Conservation (phyloP, 108 stramenopile genomes). For the Skeletonema potamos region DNA sequence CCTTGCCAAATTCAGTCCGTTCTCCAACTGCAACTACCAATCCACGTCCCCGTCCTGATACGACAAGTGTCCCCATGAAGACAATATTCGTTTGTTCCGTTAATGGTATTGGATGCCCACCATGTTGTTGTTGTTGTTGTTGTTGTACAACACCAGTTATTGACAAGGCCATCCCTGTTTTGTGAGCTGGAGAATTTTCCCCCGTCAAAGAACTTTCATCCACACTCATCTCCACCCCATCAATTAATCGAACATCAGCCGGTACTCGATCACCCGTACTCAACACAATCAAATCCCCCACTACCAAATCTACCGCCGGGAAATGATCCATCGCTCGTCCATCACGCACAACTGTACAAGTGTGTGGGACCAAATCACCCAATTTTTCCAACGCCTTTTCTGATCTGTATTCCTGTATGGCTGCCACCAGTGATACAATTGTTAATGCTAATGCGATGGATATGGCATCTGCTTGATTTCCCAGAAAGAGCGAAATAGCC, state of each 20-base stretch:
- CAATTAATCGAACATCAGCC: conserved; percentile 93
- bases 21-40: conserved; percentile 89
- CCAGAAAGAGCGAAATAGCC: conserved; percentile 72
- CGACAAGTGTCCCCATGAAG: conserved; percentile 94
- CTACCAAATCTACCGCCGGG: conserved; percentile 86
- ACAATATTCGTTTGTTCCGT: conserved; percentile 88
- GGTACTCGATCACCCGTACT: conserved; percentile 92
- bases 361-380: conserved; percentile 83
- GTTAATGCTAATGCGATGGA: conserved; percentile 89
- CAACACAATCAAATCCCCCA: conserved; percentile 93
- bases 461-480: conserved; percentile 90
- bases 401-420: conserved; percentile 93
- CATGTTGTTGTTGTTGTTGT: neutral
- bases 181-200: conserved; percentile 84
- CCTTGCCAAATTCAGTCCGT: conserved; percentile 91
- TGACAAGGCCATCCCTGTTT: conserved; percentile 50
- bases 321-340: conserved; percentile 68
- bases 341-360: conserved; percentile 83
- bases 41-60: conserved; percentile 85
- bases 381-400: conserved; percentile 92
- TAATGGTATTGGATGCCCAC: conserved; percentile 42
- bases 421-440: conserved; percentile 93
- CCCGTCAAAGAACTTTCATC: conserved; percentile 94
- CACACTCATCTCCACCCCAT: conserved; percentile 71
- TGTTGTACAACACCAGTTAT: neutral